Evolutionary conservation across 148 eudicot species (phyloP).

Genomic region (Amaranthus cruentus): DNA sequence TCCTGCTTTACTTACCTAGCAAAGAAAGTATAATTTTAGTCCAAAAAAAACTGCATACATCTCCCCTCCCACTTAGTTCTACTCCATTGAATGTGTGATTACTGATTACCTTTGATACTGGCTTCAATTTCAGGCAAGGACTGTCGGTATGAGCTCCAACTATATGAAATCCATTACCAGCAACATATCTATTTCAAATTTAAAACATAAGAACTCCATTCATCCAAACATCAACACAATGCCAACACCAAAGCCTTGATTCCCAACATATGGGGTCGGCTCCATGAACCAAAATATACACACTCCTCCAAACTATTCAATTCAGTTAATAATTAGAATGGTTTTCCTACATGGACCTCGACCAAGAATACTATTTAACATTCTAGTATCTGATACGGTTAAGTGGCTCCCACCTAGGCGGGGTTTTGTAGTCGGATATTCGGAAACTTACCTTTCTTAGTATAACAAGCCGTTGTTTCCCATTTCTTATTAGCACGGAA

Average conservation of each 20-base stretch:
- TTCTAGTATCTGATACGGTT: too few species aligned
- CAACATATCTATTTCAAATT: constrained; percentile 55
- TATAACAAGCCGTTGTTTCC: too few species aligned
- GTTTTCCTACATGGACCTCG: background rate
- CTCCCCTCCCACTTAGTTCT: background rate
- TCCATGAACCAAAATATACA: background rate
- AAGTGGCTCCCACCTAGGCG: too few species aligned
- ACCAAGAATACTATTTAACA: too few species aligned
- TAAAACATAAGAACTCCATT: constrained; percentile 15
- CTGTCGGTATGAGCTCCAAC: constrained; percentile 98
- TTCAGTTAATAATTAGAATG: too few species aligned
- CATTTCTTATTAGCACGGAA: too few species aligned
- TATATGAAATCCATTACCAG: constrained; percentile 84
- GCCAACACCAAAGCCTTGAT: background rate
- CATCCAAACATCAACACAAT: constrained; percentile 1
- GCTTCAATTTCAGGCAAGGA: constrained; percentile 93
- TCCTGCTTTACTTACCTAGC: constrained; percentile 81
- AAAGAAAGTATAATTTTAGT: constrained; percentile 5
- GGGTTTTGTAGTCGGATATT: too few species aligned
- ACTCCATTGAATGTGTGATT: background rate
- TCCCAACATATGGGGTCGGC: background rate
- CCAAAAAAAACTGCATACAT: background rate
- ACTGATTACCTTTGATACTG: constrained; percentile 83
- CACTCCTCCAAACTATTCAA: too few species aligned
- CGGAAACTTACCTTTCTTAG: too few species aligned